Percentiles rank a stretch among this genome's conserved stretches.
phyloP scores from a whole-genome alignment of 306 rosid genomes.

The Rosa persica region DNA sequence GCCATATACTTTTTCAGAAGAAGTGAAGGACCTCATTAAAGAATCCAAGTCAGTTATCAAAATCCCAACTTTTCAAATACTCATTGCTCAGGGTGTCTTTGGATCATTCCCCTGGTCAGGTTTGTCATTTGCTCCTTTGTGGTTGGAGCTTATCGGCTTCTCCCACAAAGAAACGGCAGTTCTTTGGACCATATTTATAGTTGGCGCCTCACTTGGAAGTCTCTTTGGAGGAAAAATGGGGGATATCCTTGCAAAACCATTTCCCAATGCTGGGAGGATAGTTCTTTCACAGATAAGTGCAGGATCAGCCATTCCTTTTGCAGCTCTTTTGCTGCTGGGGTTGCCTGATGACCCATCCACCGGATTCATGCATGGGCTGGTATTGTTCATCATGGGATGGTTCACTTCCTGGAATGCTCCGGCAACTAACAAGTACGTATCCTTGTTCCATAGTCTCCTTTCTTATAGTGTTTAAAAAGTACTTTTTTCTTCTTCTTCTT shows the following conservation, averaged over 20 bases:
- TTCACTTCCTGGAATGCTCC: constrained; percentile 64
- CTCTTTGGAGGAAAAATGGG: constrained; percentile 85
- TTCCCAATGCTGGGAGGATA: constrained; percentile 75
- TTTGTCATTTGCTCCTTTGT: constrained; percentile 70
- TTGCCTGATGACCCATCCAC: constrained; percentile 74
- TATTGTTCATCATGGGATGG: constrained; percentile 71
- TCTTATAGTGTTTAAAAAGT: not conserved
- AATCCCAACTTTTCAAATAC: constrained; percentile 78
- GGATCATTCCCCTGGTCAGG: constrained; percentile 91
- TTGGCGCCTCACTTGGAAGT: constrained; percentile 69
- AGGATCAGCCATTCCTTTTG: constrained; percentile 70
- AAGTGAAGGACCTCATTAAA: constrained; percentile 48
- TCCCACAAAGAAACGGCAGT: constrained; percentile 67
- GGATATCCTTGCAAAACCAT: constrained; percentile 51
- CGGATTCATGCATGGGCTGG: constrained; percentile 56
- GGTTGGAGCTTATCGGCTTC: constrained; percentile 89
- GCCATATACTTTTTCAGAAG: constrained; percentile 33
- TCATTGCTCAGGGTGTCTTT: constrained; percentile 89
- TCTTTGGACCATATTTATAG: constrained; percentile 57
- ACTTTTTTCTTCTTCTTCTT: not conserved
- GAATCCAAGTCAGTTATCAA: constrained; percentile 65
- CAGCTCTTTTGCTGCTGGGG: constrained; percentile 56
- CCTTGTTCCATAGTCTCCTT: not conserved
- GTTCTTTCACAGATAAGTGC: constrained; percentile 78
- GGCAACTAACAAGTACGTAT: constrained; percentile 74